Evolutionary conservation across 2,329 filamentous ascomycete species (phyloP).

Genomic region (Aspergillus sojae): DNA sequence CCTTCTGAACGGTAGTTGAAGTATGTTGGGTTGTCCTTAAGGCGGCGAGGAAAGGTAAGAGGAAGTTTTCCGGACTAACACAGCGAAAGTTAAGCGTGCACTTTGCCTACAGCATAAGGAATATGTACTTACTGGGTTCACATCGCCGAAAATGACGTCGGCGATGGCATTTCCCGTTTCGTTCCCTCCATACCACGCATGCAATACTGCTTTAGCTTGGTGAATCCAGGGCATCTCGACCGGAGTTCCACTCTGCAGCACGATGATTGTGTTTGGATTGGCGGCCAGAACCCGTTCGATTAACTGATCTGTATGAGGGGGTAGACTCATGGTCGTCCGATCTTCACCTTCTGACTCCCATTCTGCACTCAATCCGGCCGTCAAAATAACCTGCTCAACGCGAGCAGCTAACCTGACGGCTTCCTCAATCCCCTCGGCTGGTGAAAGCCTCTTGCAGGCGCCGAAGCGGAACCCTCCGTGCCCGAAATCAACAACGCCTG

Average conservation of each 20-base stretch:
- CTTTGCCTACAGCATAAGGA: too few species aligned
- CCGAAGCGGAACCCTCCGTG: constrained; percentile 63
- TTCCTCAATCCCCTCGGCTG: constrained; percentile 12
- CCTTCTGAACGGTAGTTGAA: constrained; percentile 71
- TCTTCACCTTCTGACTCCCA: constrained; percentile 75
- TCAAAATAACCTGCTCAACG: constrained; percentile 74
- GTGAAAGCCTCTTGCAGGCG: constrained; percentile 47
- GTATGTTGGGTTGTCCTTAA: constrained; percentile 57
- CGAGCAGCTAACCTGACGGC: constrained; percentile 67
- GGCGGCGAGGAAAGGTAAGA: constrained; percentile 63
- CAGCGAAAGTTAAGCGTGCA: neutral
- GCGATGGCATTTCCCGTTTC: constrained; percentile 78
- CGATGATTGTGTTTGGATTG: constrained; percentile 69
- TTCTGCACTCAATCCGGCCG: constrained; percentile 58
- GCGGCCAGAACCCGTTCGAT: constrained; percentile 64
- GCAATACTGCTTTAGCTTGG: constrained; percentile 58
- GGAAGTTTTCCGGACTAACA: constrained; percentile 67
- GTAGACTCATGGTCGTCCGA: constrained; percentile 46
- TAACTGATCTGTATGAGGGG: constrained; percentile 53
- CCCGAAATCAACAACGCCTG: constrained; percentile 51
- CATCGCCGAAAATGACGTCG: constrained; percentile 71
- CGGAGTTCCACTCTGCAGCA: constrained; percentile 74
- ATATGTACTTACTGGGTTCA: constrained; percentile 55
- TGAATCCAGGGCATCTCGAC: constrained; percentile 49
- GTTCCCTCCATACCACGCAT: constrained; percentile 81